Evolutionary conservation across 2,329 filamentous ascomycete genomes (phyloP), one percentile per base, ranked within the genome.

Genomic region (Fusarium devonianum): DNA sequence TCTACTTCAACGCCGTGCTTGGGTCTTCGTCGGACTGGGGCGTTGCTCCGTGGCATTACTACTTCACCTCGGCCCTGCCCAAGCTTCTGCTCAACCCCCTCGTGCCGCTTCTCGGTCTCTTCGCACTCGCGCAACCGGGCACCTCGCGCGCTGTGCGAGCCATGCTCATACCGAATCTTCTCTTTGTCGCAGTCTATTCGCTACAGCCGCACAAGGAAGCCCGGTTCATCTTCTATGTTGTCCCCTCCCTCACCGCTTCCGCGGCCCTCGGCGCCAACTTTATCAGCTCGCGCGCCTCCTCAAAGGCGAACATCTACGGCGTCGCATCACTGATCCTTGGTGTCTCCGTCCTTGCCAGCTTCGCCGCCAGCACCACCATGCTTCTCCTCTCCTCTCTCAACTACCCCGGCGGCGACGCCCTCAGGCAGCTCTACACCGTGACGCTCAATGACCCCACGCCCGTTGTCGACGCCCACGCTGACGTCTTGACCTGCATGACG

Each of bases 181-280:
- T 82, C 21, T 99, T 92, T 70, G 78, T 95, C 14, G 80, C 80
- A 4, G 71, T 95, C 32, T 97, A 96, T 77, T 96, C 91, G 56
- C 64, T 91, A 39, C 88, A 96, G 54, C 92, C 93, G 1, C 94
- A 99, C 75, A 99, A 99, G 70, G 94, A 99, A 74, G 89, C 92
- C 69, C 89, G 94, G 13, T 99, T 99, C 77, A 87, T 99, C 62
- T 85, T 97, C 64, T 97, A 97, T 73, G 80, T 85, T 41, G 79
- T 96, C 17, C 94, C 94, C 0, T 80, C 87, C 0, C 75, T 97
- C 21, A 96, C 92, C 0, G 88, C 87, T 9, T 82, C 87, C 3
- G 87, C 91, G 1, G 86, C 90, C 3, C 78, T 90, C 4, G 87
- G 86, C 14, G 90, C 91, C 11, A 82, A 84, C 46, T 87, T 85